Percentiles rank a stretch among this genome's conserved stretches.
Evolutionary conservation across 148 eudicot species (phyloP).

Genomic region (Beta vulgaris): DNA sequence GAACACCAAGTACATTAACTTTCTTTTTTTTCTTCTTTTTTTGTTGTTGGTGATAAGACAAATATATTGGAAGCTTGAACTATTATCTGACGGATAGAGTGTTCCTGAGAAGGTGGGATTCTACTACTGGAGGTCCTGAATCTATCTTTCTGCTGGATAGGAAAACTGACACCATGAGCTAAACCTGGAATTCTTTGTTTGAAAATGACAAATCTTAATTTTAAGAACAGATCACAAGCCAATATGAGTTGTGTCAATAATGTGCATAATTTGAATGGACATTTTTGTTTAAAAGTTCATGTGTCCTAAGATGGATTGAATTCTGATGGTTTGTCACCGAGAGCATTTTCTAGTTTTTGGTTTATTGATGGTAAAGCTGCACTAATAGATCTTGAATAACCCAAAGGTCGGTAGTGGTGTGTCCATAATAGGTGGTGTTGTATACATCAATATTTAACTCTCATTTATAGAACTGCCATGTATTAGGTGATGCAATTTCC

Average conservation of each 20-base stretch:
- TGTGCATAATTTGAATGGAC: neutral
- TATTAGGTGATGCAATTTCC: slow-evolving; percentile 4
- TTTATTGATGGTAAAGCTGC: neutral
- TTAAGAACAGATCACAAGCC: neutral
- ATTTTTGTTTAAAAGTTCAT: neutral
- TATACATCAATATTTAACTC: neutral
- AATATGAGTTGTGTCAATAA: neutral
- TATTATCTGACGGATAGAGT: too few species aligned
- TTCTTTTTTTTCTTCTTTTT: too few species aligned
- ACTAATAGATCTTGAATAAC: neutral
- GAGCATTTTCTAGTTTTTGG: neutral
- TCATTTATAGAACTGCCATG: neutral
- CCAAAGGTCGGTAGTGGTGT: neutral
- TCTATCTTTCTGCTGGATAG: neutral
- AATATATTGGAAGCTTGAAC: too few species aligned
- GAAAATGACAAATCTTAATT: neutral
- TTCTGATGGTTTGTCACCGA: neutral
- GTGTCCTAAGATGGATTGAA: neutral
- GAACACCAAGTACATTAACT: neutral
- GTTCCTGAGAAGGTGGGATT: too few species aligned
- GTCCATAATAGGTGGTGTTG: neutral
- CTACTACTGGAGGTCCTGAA: too few species aligned
- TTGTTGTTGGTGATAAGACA: too few species aligned
- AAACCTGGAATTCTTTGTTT: neutral
- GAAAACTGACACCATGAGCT: neutral